phyloP scores from a whole-genome alignment of 2,329 filamentous ascomycete species.

The Diaporthe capsici region DNA sequence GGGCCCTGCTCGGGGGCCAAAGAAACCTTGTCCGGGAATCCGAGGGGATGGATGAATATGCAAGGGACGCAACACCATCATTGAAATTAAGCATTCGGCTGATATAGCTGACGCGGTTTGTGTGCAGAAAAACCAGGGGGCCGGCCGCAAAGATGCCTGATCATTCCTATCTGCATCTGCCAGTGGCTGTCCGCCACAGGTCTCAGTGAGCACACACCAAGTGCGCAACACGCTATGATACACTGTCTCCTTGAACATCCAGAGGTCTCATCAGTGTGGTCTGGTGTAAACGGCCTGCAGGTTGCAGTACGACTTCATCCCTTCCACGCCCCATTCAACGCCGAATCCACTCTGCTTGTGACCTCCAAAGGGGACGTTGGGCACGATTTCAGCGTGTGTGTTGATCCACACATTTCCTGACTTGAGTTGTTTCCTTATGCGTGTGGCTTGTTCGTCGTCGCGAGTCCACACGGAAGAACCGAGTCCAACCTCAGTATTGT shows the following conservation, averaged over 20 bases:
- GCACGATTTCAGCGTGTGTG: constrained; percentile 42
- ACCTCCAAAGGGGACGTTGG: constrained; percentile 44
- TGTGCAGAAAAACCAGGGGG: neutral
- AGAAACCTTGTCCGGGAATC: neutral
- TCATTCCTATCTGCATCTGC: neutral
- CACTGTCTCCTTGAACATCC: neutral
- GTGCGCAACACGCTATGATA: neutral
- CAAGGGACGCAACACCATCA: neutral
- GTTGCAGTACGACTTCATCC: constrained; percentile 18
- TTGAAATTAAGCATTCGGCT: neutral
- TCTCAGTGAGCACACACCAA: neutral
- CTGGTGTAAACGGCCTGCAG: neutral
- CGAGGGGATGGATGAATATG: neutral
- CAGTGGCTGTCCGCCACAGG: neutral
- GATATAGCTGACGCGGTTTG: neutral
- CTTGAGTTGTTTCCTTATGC: constrained; percentile 62
- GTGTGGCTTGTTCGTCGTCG: constrained; percentile 62
- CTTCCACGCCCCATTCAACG: constrained; percentile 12
- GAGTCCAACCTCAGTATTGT: constrained; percentile 64
- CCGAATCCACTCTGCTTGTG: constrained; percentile 25
- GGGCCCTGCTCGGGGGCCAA: too few species aligned
- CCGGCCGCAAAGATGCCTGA: neutral
- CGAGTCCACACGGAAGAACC: constrained; percentile 67
- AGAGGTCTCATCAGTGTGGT: neutral
- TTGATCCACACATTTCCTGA: constrained; percentile 70